A percentile compares a stretch with the other conserved stretches of the same genome.
phyloP scores from a whole-genome alignment of 192 early-diverging fungal species.

The Gaertneriomyces sp. region DNA sequence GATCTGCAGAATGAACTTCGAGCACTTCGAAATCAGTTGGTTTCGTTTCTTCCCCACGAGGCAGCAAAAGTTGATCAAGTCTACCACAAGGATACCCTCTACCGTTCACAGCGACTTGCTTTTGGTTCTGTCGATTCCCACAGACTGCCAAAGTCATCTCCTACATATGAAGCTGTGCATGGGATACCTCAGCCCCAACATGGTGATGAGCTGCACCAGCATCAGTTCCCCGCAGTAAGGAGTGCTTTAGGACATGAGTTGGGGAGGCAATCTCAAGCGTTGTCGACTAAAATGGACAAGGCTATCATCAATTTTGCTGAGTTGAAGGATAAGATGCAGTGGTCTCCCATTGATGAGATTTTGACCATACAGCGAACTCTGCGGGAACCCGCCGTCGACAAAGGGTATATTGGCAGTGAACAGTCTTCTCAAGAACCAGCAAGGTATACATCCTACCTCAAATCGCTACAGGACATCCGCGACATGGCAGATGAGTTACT shows the following conservation, averaged over 20 bases:
- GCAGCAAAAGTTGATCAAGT: no score
- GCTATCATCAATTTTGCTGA: conserved; percentile 1
- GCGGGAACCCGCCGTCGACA: neutral
- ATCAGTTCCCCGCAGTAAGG: neutral
- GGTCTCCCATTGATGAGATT: conserved; percentile 2
- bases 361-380: neutral
- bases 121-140: no score
- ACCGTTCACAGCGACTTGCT: no score
- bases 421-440: neutral
- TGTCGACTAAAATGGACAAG: neutral
- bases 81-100: no score
- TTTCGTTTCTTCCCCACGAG: no score
- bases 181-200: neutral
- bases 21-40: no score
- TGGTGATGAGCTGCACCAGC: neutral
- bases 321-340: neutral
- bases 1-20: no score
- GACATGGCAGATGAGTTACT: neutral
- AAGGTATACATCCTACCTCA: neutral
- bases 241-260: neutral
- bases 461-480: neutral
- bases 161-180: neutral
- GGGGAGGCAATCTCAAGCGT: neutral
- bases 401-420: neutral
- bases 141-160: no score